Percentiles rank a stretch among this genome's conserved stretches.
Evolutionary conservation across 2,329 filamentous ascomycete species (phyloP).

Genomic region (Trichoderma koningiopsis): DNA sequence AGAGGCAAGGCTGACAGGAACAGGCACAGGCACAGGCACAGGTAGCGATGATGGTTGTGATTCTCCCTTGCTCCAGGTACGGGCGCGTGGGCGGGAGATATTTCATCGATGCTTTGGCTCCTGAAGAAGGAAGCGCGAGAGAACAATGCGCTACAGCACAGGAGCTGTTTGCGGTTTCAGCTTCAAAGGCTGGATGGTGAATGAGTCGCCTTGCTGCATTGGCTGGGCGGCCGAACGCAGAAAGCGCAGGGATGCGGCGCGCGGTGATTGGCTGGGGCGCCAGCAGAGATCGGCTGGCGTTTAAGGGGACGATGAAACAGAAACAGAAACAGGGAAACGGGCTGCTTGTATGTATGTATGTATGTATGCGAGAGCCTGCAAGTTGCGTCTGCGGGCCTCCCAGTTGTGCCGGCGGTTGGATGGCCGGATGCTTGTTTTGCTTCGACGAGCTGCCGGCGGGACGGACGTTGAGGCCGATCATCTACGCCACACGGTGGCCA

Average conservation of each 20-base stretch:
- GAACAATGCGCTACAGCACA: background rate
- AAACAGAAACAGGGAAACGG: slow-evolving; percentile 9
- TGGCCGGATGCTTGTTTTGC: background rate
- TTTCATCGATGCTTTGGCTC: slow-evolving; percentile 7
- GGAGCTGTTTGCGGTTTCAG: slow-evolving; percentile 11
- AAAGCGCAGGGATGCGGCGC: slow-evolving; percentile 3
- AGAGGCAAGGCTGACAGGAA: slow-evolving; percentile 12
- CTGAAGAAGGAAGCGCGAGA: background rate
- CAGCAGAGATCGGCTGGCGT: background rate
- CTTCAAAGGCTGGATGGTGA: slow-evolving; percentile 14
- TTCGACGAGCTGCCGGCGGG: background rate
- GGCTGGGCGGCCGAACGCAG: background rate
- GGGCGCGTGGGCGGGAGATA: slow-evolving; percentile 5
- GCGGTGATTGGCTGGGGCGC: slow-evolving; percentile 15
- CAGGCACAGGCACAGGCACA: background rate
- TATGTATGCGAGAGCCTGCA: too few relatives aligned
- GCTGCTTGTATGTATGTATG: background rate
- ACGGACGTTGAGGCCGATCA: background rate
- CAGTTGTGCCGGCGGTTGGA: background rate
- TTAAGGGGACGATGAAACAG: slow-evolving; percentile 18
- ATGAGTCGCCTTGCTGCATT: slow-evolving; percentile 20
- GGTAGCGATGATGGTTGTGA: background rate
- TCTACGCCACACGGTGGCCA: slow-evolving; percentile 15
- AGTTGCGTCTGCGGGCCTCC: background rate
- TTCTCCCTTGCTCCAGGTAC: background rate